A percentile compares a stretch with the other conserved stretches of the same genome.
Conservation (phyloP, 2,329 filamentous ascomycete species). For the Ophiocordyceps australis region DNA sequence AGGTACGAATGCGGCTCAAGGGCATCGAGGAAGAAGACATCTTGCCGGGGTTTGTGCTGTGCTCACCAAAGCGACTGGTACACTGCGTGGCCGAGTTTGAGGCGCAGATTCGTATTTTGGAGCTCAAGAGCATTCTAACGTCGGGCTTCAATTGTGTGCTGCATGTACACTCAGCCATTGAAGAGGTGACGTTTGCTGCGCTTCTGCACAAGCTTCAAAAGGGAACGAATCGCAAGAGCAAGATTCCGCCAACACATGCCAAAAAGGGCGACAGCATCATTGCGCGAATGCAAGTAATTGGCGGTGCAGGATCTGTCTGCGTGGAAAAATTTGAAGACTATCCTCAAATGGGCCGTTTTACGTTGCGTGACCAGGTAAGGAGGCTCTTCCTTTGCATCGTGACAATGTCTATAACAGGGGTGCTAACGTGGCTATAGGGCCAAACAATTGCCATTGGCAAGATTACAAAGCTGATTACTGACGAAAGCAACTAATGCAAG, state of each 20-base stretch:
- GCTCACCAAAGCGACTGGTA: constrained; percentile 82
- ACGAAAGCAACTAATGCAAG: constrained; percentile 4
- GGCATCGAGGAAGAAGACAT: constrained; percentile 97
- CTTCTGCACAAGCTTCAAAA: constrained; percentile 91
- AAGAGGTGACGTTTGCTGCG: constrained; percentile 83
- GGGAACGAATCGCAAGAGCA: constrained; percentile 84
- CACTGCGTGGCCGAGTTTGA: constrained; percentile 84
- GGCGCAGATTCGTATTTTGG: constrained; percentile 88
- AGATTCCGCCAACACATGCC: constrained; percentile 81
- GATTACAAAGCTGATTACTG: constrained; percentile 69
- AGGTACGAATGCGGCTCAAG: constrained; percentile 79
- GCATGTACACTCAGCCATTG: constrained; percentile 92
- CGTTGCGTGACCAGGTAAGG: constrained; percentile 75
- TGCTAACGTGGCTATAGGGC: constrained; percentile 35
- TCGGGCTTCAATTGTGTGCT: constrained; percentile 96
- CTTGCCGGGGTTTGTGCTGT: constrained; percentile 85
- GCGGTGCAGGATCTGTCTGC: constrained; percentile 73
- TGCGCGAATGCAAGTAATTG: constrained; percentile 73
- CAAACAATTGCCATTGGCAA: constrained; percentile 99
- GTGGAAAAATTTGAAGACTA: constrained; percentile 94
- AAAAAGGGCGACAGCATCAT: constrained; percentile 73
- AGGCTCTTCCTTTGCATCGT: too few relatives aligned
- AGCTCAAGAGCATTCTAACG: constrained; percentile 83
- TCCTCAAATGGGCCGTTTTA: constrained; percentile 82
- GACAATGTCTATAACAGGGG: too few relatives aligned